These are phyloP conservation scores for Cetradonia linearis DNA, from an alignment of 495 filamentous ascomycete species.

Conservation along the genomic window DNA sequence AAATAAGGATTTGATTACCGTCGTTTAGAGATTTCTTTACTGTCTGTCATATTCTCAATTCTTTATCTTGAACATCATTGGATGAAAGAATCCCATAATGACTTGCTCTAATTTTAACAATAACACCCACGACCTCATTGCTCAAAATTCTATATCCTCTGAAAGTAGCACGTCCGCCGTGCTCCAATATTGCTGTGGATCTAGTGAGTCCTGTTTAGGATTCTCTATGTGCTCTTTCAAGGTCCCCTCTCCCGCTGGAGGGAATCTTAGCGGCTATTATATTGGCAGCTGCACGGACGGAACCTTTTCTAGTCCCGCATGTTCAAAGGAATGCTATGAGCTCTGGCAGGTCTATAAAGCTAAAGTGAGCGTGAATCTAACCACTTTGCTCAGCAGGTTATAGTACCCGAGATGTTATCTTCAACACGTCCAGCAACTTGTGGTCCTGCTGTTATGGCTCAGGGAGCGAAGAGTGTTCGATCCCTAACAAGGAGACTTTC, in stretches of 20 bases:
- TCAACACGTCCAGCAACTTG: not conserved
- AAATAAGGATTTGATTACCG: not conserved
- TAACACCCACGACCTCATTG: not conserved
- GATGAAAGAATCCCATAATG: not conserved
- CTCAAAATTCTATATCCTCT: not conserved
- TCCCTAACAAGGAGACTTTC: not conserved
- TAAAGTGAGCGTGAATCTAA: not conserved
- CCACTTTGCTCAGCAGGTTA: not conserved
- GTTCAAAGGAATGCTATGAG: constrained; percentile 1
- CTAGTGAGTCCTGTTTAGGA: not conserved
- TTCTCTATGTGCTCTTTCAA: not conserved
- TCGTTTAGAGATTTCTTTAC: not conserved
- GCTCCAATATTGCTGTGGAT: not conserved
- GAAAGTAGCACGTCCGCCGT: not conserved
- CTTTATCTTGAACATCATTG: not conserved
- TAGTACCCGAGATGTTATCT: not conserved
- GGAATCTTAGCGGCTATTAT: not conserved
- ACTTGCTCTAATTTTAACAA: not conserved
- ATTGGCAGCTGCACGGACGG: constrained; percentile 7
- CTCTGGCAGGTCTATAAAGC: not conserved
- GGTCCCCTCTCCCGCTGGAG: not conserved
- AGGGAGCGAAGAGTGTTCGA: not conserved
- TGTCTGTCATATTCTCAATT: not conserved
- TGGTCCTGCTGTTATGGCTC: not conserved
- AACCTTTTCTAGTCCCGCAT: not conserved